Evolutionary conservation across 768 basidiomycete species (phyloP).

Genomic region (Rhodotorula paludigena): DNA sequence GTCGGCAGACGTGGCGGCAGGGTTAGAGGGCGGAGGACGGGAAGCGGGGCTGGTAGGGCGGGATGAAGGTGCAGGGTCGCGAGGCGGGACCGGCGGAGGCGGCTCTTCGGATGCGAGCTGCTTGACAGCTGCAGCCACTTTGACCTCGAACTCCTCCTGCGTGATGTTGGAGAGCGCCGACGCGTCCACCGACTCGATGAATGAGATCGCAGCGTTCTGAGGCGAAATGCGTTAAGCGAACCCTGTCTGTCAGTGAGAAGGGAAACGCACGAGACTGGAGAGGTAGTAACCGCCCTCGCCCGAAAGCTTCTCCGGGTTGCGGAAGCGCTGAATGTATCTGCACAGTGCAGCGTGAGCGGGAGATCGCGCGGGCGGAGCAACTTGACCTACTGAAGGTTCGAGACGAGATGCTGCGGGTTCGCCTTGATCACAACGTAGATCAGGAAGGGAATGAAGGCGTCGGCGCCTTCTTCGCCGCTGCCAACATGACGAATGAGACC

Average conservation of each 20-base stretch:
- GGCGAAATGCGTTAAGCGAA: not conserved
- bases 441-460: conserved; percentile 87
- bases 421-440: conserved; percentile 90
- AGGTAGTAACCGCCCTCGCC: conserved; percentile 97
- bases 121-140: conserved; percentile 39
- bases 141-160: conserved; percentile 86
- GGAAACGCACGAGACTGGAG: conserved; percentile 73
- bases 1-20: not conserved
- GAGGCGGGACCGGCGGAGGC: conserved; percentile 21
- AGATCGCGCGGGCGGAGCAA: not conserved
- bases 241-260: not conserved
- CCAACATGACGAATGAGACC: conserved; percentile 81
- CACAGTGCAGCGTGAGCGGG: rapidly evolving
- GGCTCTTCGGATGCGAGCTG: conserved; percentile 27
- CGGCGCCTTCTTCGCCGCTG: conserved; percentile 75
- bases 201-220: conserved; percentile 92
- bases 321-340: conserved; percentile 92
- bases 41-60: not conserved
- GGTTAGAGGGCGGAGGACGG: not conserved
- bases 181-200: conserved; percentile 97
- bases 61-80: not conserved
- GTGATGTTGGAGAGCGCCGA: conserved; percentile 88
- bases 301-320: conserved; percentile 79
- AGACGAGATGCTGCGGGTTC: conserved; percentile 87
- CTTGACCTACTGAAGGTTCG: conserved; percentile 75